These are phyloP conservation scores for Phytopythium mirpurense DNA, from an alignment of 352 stramenopile genomes.

Conservation along the genomic window DNA sequence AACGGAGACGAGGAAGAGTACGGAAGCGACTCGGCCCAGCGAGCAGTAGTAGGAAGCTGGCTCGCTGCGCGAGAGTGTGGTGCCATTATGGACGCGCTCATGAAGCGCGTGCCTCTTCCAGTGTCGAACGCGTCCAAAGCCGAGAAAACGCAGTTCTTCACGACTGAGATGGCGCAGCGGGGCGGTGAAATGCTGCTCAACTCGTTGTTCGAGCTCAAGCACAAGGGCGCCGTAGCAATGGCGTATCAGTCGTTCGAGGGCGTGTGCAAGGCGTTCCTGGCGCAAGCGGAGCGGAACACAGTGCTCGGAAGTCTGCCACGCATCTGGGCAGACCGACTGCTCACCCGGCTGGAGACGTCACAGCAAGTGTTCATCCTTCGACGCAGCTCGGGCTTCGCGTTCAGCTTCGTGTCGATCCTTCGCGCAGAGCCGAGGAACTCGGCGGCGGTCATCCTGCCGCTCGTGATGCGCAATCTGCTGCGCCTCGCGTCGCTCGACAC, in stretches of 20 bases:
- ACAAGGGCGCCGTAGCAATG: constrained; percentile 84
- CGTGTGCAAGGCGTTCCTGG: constrained; percentile 76
- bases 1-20: constrained; percentile 27
- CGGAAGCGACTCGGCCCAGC: constrained; percentile 54
- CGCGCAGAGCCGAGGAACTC: constrained; percentile 81
- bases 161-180: constrained; percentile 43
- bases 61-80: constrained; percentile 79
- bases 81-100: constrained; percentile 70
- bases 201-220: constrained; percentile 84
- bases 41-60: constrained; percentile 84
- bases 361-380: constrained; percentile 87
- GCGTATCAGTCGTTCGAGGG: constrained; percentile 82
- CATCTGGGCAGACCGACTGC: constrained; percentile 70
- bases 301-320: constrained; percentile 47
- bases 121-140: constrained; percentile 10
- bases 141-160: constrained; percentile 25
- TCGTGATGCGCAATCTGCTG: constrained; percentile 68
- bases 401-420: constrained; percentile 85
- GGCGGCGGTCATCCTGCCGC: constrained; percentile 65
- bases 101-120: constrained; percentile 55
- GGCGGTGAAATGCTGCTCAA: constrained; percentile 73
- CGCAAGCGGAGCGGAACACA: constrained; percentile 47
- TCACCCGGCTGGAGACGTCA: constrained; percentile 67
- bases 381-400: constrained; percentile 84
- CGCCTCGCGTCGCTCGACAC: constrained; percentile 58